Conservation (phyloP, 2,329 filamentous ascomycete species). For the Sarocladium oryzae region DNA sequence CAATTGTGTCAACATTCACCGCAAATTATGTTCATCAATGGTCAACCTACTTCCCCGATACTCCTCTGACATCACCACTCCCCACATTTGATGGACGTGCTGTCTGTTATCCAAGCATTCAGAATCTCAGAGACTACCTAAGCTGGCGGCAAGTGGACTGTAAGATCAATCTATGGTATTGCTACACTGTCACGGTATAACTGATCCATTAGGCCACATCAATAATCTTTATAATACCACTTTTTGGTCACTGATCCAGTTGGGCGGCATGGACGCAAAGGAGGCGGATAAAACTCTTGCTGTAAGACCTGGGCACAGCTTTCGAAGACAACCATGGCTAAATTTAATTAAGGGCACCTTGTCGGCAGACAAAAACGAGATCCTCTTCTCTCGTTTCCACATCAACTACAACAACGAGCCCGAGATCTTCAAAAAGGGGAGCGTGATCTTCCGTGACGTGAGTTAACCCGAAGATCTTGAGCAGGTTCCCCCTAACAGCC, state of each 20-base stretch:
- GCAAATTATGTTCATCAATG: conserved; percentile 83
- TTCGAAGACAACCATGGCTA: neutral
- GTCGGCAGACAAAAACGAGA: conserved; percentile 89
- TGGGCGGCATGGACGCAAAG: conserved; percentile 66
- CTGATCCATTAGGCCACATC: conserved; percentile 63
- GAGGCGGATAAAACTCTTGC: conserved; percentile 77
- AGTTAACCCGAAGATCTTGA: conserved; percentile 19
- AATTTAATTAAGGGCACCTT: conserved; percentile 60
- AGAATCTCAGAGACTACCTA: conserved; percentile 88
- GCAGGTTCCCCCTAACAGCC: neutral
- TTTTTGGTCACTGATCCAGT: conserved; percentile 83
- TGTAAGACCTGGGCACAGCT: conserved; percentile 36
- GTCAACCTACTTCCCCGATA: conserved; percentile 68
- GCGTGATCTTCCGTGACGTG: conserved; percentile 78
- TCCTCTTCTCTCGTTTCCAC: conserved; percentile 78
- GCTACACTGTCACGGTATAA: neutral
- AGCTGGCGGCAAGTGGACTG: conserved; percentile 97
- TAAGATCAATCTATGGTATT: conserved; percentile 34
- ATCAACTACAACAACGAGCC: conserved; percentile 98
- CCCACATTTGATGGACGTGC: conserved; percentile 91
- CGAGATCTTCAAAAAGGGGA: conserved; percentile 90
- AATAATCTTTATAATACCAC: conserved; percentile 98
- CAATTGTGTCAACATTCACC: conserved; percentile 87
- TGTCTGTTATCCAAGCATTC: conserved; percentile 77
- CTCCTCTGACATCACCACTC: conserved; percentile 62